A percentile compares a stretch with the other conserved stretches of the same genome.
Evolutionary conservation across 768 basidiomycete species (phyloP).

Genomic region (Suillus cothurnatus): DNA sequence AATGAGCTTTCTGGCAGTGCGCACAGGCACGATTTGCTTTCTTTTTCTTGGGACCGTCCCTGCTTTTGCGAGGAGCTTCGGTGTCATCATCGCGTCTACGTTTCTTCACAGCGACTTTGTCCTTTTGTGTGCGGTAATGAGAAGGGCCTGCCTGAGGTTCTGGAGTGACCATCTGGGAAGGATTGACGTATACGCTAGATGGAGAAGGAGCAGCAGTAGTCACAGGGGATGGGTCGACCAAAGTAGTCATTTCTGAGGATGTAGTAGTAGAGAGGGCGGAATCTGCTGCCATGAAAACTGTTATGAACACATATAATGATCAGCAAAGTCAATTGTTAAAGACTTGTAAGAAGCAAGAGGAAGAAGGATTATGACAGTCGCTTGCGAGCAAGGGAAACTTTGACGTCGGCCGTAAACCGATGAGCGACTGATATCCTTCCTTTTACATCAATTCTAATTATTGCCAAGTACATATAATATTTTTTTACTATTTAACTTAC

Average conservation of each 20-base stretch:
- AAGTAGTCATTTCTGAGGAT: conserved; percentile 13
- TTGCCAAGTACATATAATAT: neutral
- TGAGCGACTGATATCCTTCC: conserved; percentile 12
- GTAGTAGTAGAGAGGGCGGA: conserved; percentile 7
- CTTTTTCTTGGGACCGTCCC: conserved; percentile 89
- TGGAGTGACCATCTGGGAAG: conserved; percentile 39
- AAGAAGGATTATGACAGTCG: neutral
- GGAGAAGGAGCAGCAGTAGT: conserved; percentile 19
- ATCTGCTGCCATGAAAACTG: conserved; percentile 10
- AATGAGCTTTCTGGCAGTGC: conserved; percentile 95
- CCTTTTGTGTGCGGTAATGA: conserved; percentile 35
- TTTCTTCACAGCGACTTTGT: conserved; percentile 45
- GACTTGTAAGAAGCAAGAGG: neutral
- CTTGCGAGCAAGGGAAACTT: conserved; percentile 13
- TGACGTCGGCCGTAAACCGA: conserved; percentile 24
- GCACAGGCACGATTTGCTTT: conserved; percentile 93
- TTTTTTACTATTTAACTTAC: conserved; percentile 8
- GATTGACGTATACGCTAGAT: conserved; percentile 41
- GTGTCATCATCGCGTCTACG: conserved; percentile 65
- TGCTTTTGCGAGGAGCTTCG: conserved; percentile 60
- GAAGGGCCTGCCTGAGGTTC: conserved; percentile 40
- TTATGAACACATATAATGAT: conserved; percentile 18
- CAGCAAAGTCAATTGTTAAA: neutral
- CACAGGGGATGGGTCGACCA: conserved; percentile 12
- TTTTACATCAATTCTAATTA: conserved; percentile 15